Evolutionary conservation across 1,139 yeast genomes (phyloP), one percentile per base, ranked within the genome.

Genomic region (Ogataea hybrid): DNA sequence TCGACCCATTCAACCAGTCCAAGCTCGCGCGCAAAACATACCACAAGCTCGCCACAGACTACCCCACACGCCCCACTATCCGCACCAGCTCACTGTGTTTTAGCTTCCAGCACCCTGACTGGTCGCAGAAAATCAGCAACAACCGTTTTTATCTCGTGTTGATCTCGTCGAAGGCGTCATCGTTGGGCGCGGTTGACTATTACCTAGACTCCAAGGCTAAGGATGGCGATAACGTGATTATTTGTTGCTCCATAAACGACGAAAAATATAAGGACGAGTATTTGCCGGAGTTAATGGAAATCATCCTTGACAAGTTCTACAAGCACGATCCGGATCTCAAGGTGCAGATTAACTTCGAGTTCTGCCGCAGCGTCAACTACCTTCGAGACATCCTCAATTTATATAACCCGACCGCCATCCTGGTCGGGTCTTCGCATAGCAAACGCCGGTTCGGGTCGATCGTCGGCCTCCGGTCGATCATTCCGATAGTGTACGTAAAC

Each of bases 171-270:
- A 68, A 85, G 43, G 69, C 68, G 35, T 84, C 80, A 59, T 81
- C 90, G 1, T 79, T 89, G 84, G 79, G 78, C 10, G 77, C 86
- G 0, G 66, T 83, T n/a, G 86, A 82, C 56, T 84, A 85, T 79
- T 67, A 78, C 20, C 64, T 82, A 39, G 69, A 69, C 41, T 67
- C 71, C 36, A 67, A 73, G 37, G 64, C 78, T 22, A 71, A 69
- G 48, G 69, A 81, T 56, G 89, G 90, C 17, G 94, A 84, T 56
- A 73, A 79, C 17, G 62, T 84, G 9, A 73, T 82, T 9, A 70
- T 84, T 8, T 38, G 62, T 49, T 54, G 55, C 32, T 58, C 63
- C 6, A 37, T 59, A 22, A 52, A 54, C 31, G 55, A 53, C 42
- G 52, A 48, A 16, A 29, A 41, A 17, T 37, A 48, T 32, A 37